phyloP scores from a whole-genome alignment of 164 flowering plant species.

The Vitis rotundifolia region DNA sequence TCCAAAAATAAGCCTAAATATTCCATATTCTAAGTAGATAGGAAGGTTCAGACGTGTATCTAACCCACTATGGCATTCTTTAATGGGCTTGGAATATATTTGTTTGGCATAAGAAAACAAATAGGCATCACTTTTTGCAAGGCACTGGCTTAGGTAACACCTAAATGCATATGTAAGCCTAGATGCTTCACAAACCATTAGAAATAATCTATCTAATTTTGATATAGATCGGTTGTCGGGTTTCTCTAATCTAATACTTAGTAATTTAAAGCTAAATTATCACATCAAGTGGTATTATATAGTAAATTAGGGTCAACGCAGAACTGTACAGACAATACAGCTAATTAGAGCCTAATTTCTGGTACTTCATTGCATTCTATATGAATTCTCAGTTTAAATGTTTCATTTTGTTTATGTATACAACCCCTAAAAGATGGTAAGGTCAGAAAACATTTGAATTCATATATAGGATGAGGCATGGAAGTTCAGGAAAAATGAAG shows the following conservation, averaged over 20 bases:
- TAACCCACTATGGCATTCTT: neutral
- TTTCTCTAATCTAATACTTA: neutral
- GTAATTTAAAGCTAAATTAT: neutral
- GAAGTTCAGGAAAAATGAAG: too few relatives aligned
- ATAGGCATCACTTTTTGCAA: constrained; percentile 7
- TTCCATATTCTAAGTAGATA: neutral
- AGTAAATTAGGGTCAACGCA: neutral
- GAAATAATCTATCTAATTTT: neutral
- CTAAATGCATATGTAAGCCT: neutral
- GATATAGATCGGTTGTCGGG: neutral
- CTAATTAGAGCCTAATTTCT: neutral
- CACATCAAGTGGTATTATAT: neutral
- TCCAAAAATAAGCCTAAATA: too few relatives aligned
- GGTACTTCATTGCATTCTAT: too few relatives aligned
- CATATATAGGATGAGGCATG: too few relatives aligned
- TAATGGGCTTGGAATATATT: neutral
- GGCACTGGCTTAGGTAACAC: constrained; percentile 11
- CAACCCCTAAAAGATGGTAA: too few relatives aligned
- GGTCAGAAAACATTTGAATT: too few relatives aligned
- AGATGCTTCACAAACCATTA: constrained; percentile 2
- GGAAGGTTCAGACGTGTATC: neutral
- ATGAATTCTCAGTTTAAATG: too few relatives aligned
- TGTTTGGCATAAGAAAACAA: neutral
- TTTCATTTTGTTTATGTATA: too few relatives aligned
- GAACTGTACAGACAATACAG: neutral